Evolutionary conservation across 2,329 filamentous ascomycete species (phyloP).

Genomic region (Thelonectria olida): DNA sequence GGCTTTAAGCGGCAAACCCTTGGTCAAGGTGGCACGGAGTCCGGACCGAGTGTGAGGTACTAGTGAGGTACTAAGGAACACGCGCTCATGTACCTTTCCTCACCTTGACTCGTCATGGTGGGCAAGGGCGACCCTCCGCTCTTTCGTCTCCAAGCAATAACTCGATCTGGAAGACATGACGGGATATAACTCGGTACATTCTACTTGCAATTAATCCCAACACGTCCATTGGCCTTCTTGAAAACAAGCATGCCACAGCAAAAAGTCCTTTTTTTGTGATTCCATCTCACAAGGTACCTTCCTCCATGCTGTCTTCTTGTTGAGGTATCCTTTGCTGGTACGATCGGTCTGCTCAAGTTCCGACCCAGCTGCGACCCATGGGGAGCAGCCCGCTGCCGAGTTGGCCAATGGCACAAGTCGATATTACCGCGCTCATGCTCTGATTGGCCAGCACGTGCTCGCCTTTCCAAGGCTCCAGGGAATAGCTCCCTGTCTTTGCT

Average conservation of each 20-base stretch:
- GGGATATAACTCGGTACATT: background rate
- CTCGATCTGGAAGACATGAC: background rate
- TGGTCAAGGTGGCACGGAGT: background rate
- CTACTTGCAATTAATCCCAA: background rate
- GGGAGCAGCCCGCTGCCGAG: background rate
- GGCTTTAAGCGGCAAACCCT: background rate
- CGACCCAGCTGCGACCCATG: slow-evolving; percentile 24
- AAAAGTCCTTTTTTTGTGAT: background rate
- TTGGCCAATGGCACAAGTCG: slow-evolving; percentile 38
- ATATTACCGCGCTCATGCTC: slow-evolving; percentile 40
- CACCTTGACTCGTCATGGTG: slow-evolving; percentile 2
- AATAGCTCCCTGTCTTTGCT: slow-evolving; percentile 2
- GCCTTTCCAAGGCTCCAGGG: slow-evolving; percentile 7
- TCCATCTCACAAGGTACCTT: background rate
- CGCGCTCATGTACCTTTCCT: background rate
- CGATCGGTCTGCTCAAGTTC: slow-evolving; percentile 39
- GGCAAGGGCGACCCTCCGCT: background rate
- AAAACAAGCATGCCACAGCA: slow-evolving; percentile 2
- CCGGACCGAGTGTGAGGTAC: background rate
- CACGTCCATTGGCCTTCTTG: background rate
- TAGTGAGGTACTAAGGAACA: background rate
- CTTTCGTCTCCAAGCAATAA: background rate
- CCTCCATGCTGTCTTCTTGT: background rate
- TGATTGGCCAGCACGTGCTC: slow-evolving; percentile 37
- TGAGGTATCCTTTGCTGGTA: slow-evolving; percentile 25